Percentiles rank a stretch among this genome's conserved stretches.
Evolutionary conservation across 768 basidiomycete species (phyloP).

Genomic region (Suillus brevipes): DNA sequence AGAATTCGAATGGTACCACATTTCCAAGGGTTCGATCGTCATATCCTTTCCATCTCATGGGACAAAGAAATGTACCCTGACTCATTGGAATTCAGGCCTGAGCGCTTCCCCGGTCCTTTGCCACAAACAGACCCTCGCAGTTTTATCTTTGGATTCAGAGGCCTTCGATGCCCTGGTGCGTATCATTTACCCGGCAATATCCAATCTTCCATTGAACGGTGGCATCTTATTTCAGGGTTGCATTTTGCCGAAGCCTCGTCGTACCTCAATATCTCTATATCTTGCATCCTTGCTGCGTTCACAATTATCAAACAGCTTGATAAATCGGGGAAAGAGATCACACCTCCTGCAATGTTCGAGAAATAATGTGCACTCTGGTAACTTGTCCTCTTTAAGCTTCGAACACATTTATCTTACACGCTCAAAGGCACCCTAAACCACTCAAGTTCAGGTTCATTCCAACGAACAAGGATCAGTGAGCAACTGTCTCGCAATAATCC

Average conservation of each 20-base stretch:
- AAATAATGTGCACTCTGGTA: no score
- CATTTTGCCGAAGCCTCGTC: not conserved
- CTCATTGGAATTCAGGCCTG: conserved; percentile 49
- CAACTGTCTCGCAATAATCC: no score
- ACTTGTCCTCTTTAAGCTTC: no score
- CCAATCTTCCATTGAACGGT: not conserved
- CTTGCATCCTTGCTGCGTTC: not conserved
- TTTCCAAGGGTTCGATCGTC: not conserved
- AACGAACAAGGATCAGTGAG: no score
- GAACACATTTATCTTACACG: no score
- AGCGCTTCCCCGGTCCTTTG: conserved; percentile 34
- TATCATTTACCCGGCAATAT: not conserved
- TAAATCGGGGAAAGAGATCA: no score
- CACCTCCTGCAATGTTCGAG: no score
- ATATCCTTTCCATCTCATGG: not conserved
- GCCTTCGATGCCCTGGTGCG: not conserved
- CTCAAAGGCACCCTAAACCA: no score
- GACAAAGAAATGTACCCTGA: conserved; percentile 40
- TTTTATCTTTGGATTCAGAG: not conserved
- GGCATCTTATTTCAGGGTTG: not conserved
- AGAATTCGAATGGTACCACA: not conserved
- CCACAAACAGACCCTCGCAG: not conserved
- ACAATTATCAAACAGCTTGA: no score
- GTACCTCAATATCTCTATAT: not conserved
- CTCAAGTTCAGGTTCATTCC: no score